Percentiles rank a stretch among this genome's conserved stretches.
Conservation (phyloP, 495 filamentous ascomycete genomes). For the Neurospora pannonica region DNA sequence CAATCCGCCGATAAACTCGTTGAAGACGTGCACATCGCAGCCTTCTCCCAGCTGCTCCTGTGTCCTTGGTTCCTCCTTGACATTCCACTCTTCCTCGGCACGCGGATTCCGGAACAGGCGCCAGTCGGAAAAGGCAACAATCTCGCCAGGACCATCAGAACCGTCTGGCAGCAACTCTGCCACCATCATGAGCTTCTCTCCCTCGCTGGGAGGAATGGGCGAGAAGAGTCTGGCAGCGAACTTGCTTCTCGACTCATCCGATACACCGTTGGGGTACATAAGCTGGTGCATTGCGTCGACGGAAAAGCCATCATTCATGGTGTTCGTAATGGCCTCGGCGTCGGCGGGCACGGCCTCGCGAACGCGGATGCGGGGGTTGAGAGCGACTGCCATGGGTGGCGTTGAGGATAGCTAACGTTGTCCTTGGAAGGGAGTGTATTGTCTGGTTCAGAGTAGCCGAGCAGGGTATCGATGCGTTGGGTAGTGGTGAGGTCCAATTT, state of each 20-base stretch:
- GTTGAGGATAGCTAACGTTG: neutral
- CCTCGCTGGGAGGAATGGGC: neutral
- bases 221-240: slow-evolving; percentile 7
- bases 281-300: slow-evolving; percentile 17
- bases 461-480: neutral
- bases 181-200: slow-evolving; percentile 10
- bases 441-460: neutral
- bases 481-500: neutral
- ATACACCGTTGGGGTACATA: slow-evolving; percentile 13
- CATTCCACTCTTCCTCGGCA: slow-evolving; percentile 20
- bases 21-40: slow-evolving; percentile 7
- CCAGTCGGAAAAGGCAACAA: slow-evolving; percentile 22
- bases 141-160: slow-evolving; percentile 9
- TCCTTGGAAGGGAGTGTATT: neutral
- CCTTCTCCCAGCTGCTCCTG: slow-evolving; percentile 17
- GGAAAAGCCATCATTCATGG: slow-evolving; percentile 15
- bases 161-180: slow-evolving; percentile 16
- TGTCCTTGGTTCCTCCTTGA: neutral
- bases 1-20: slow-evolving; percentile 18
- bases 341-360: slow-evolving; percentile 19
- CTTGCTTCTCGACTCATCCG: slow-evolving; percentile 5
- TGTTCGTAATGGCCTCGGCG: slow-evolving; percentile 4
- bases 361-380: slow-evolving; percentile 13
- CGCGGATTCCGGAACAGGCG: slow-evolving; percentile 8
- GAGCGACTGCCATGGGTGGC: slow-evolving; percentile 6